phyloP scores from a whole-genome alignment of 2,329 filamentous ascomycete species.

The Elsinoe necatrix region DNA sequence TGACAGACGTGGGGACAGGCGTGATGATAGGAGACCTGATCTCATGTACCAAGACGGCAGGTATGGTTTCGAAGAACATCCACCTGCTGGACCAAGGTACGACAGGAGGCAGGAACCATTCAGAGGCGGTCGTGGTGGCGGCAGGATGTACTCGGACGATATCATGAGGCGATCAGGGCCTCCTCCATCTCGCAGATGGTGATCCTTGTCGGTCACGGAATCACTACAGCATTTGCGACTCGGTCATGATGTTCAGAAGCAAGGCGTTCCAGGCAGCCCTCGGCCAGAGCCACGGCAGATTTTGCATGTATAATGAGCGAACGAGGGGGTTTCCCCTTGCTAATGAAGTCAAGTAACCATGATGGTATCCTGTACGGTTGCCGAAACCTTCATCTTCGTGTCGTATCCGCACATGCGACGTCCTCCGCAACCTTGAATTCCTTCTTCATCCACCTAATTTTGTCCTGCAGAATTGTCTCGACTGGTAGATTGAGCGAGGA shows the following conservation, averaged over 20 bases:
- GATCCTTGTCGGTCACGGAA: slow-evolving; percentile 19
- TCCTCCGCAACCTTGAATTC: neutral
- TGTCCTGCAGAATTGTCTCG: neutral
- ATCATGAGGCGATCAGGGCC: slow-evolving; percentile 20
- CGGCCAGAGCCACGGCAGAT: neutral
- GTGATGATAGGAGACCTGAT: slow-evolving; percentile 19
- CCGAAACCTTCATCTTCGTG: neutral
- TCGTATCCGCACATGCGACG: neutral
- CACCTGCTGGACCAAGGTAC: slow-evolving; percentile 16
- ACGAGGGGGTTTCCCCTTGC: neutral
- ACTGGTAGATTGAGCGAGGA: neutral
- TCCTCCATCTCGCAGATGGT: slow-evolving; percentile 18
- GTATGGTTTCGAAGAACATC: slow-evolving; percentile 33
- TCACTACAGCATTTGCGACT: neutral
- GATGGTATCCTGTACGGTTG: neutral
- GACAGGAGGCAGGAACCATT: slow-evolving; percentile 20
- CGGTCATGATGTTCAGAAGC: neutral
- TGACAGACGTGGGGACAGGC: neutral
- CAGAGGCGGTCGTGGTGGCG: slow-evolving; percentile 20
- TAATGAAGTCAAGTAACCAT: neutral
- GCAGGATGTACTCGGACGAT: slow-evolving; percentile 26
- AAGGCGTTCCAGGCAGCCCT: neutral
- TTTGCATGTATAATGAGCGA: neutral
- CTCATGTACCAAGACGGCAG: slow-evolving; percentile 36
- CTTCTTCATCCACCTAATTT: neutral